phyloP scores from a whole-genome alignment of 495 filamentous ascomycete genomes.

The Podospora sp. region DNA sequence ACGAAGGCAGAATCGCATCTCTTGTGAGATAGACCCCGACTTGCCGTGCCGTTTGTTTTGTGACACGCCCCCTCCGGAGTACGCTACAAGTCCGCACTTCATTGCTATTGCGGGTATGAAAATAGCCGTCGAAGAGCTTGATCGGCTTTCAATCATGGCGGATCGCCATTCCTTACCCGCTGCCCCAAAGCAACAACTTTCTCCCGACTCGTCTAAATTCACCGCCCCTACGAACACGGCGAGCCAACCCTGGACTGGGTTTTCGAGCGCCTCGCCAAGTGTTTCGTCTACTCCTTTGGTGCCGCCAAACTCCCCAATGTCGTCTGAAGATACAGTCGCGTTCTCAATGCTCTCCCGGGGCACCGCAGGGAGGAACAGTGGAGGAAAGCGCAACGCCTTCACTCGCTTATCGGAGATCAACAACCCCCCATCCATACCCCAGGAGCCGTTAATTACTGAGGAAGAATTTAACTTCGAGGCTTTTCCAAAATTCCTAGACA shows the following conservation, averaged over 20 bases:
- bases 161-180: not conserved
- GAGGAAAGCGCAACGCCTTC: not conserved
- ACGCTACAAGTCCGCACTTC: constrained; percentile 6
- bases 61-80: not conserved
- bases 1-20: not conserved
- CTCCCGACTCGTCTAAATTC: not conserved
- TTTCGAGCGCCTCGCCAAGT: constrained; percentile 8
- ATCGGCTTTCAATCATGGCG: constrained; percentile 25
- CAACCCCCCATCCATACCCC: not conserved
- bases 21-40: not conserved
- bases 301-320: constrained; percentile 21
- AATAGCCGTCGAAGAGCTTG: constrained; percentile 30
- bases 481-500: not conserved
- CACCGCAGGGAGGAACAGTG: not conserved
- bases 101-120: constrained; percentile 32
- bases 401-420: not conserved
- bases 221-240: constrained; percentile 15
- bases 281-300: constrained; percentile 17
- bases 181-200: not conserved
- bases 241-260: not conserved
- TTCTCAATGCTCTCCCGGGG: not conserved
- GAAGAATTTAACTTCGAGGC: not conserved
- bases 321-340: not conserved
- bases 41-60: not conserved
- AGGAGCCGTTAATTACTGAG: not conserved